Base-by-base conservation (phyloP, 75 land plant species). In the Azolla pinnata region DNA sequence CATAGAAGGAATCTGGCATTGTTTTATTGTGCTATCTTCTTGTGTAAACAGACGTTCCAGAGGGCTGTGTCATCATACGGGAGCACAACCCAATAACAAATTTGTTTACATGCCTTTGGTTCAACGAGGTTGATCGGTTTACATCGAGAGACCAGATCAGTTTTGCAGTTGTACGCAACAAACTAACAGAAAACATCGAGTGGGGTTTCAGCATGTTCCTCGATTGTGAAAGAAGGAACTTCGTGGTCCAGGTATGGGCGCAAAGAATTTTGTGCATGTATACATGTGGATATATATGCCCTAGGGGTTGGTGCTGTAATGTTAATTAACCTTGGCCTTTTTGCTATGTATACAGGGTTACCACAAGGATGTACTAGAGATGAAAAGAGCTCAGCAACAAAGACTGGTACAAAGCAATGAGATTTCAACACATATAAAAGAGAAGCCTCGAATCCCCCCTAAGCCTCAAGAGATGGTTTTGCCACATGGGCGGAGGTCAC, bases 51-150 rank as follows among this genome's bases (percentile, higher is more conserved):
- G 97, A 90, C 79, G 93, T 90, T 33, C 97, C 97, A 0, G 93
- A 90, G 66, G 97, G 93, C 5, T 84, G 88, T 71, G 88, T 87
- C 1, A 81, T 90, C 7, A 73, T 90, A 17, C 78, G 79, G 33
- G 97, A 90, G 64, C 97, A 90, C 63, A 87, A 77, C 28, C 93
- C 97, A 9, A 73, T 87, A 14, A 85, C 88, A 29, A 90, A 90
- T 44, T 65, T 90, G 5, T 87, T 90, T 67, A 70, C 85, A 28
- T 90, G 97, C 66, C 78, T 84, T 12, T 90, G 97, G 93, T 90
- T 90, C 75, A 87, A 90, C 67, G 97, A 90, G 65, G 97, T 90
- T 44, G 96, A 90, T 76, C 85, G 86, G 18, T 90, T 90, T 69
- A 87, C 97, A 4, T 62, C 93, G 1, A 61, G 97, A 61, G 93